These are phyloP conservation scores for Trichophyton mentagrophytes DNA, from an alignment of 2,329 filamentous ascomycete genomes.

Conservation along the genomic window DNA sequence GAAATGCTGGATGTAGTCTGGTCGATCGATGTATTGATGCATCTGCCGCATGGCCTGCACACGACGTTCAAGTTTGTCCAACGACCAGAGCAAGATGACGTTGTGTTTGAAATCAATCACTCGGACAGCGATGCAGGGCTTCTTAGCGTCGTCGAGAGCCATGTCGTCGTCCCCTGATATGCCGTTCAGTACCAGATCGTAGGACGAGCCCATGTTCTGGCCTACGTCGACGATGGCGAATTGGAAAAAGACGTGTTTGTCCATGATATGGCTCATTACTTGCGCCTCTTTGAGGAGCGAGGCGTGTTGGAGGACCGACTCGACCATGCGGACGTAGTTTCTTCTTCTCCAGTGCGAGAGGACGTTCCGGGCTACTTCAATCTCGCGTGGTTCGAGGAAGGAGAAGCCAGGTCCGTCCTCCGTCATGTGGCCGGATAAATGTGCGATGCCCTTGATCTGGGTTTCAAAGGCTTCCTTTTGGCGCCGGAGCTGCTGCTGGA, in stretches of 20 bases:
- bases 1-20: constrained; percentile 87
- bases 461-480: constrained; percentile 78
- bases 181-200: constrained; percentile 90
- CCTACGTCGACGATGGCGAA: constrained; percentile 84
- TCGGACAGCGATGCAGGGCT: constrained; percentile 81
- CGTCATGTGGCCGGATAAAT: constrained; percentile 31
- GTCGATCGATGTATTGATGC: constrained; percentile 90
- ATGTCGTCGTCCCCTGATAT: constrained; percentile 76
- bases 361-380: constrained; percentile 53
- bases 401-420: constrained; percentile 22
- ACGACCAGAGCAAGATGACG: constrained; percentile 84
- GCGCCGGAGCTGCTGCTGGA: constrained; percentile 70
- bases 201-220: constrained; percentile 80
- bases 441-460: constrained; percentile 63
- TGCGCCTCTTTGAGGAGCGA: constrained; percentile 87
- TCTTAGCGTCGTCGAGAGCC: constrained; percentile 64
- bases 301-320: constrained; percentile 77
- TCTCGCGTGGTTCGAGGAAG: constrained; percentile 57
- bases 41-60: constrained; percentile 90
- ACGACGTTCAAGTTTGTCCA: constrained; percentile 80
- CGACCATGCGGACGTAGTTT: constrained; percentile 87
- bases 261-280: constrained; percentile 93
- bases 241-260: constrained; percentile 85
- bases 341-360: constrained; percentile 67
- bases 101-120: constrained; percentile 81